These are phyloP conservation scores for Pythium utonaiense DNA, from an alignment of 352 stramenopile species.

Conservation along the genomic window DNA sequence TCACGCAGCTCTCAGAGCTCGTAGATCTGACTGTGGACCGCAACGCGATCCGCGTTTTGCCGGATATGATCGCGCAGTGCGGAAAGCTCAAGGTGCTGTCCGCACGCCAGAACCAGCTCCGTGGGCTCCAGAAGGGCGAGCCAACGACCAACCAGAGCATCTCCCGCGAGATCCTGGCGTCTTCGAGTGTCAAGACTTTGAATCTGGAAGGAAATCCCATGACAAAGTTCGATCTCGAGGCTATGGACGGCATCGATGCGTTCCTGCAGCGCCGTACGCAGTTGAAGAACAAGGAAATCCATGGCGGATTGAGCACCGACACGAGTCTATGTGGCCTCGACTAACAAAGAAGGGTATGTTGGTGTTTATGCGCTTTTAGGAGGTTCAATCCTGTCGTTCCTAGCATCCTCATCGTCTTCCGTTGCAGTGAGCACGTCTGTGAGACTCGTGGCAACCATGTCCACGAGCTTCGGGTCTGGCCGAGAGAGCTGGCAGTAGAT, in stretches of 20 bases:
- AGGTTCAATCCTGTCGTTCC: neutral
- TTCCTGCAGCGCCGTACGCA: conserved; percentile 74
- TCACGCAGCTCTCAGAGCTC: conserved; percentile 45
- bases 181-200: conserved; percentile 72
- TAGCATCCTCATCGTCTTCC: conserved; percentile 10
- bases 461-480: conserved; percentile 35
- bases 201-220: conserved; percentile 81
- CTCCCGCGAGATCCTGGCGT: conserved; percentile 45
- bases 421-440: conserved; percentile 27
- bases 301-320: conserved; percentile 72
- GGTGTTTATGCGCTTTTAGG: neutral
- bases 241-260: conserved; percentile 71
- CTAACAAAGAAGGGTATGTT: conserved; percentile 18
- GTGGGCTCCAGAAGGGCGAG: conserved; percentile 17
- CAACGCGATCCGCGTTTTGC: conserved; percentile 48
- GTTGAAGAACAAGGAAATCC: conserved; percentile 87
- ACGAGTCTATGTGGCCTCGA: conserved; percentile 80
- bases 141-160: conserved; percentile 39
- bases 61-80: conserved; percentile 47
- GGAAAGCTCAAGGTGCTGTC: conserved; percentile 73
- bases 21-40: conserved; percentile 67
- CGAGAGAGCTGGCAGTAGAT: conserved; percentile 54
- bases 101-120: conserved; percentile 50
- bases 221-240: conserved; percentile 72
- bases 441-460: conserved; percentile 36